phyloP scores from a whole-genome alignment of 116 monocot genomes.

The Trichopus zeylanicus region DNA sequence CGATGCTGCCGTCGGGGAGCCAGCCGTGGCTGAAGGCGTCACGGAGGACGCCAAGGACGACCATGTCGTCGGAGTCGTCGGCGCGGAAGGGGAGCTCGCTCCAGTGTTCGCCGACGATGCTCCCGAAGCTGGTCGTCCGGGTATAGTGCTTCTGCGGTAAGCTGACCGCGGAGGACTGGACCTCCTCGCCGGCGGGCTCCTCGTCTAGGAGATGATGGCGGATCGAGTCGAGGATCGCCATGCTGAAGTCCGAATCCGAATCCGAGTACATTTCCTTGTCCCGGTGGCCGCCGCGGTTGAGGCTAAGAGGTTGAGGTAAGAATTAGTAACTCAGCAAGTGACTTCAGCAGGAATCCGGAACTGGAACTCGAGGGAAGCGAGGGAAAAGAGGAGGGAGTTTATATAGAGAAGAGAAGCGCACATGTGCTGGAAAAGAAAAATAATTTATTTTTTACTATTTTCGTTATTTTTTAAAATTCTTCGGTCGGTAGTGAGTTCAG shows the following conservation, averaged over 20 bases:
- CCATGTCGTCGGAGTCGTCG: slow-evolving; percentile 66
- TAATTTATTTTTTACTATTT: not conserved
- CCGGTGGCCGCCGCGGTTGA: not conserved
- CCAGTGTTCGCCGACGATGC: slow-evolving; percentile 38
- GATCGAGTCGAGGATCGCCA: slow-evolving; percentile 10
- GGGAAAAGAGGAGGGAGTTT: not conserved
- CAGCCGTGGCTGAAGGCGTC: slow-evolving; percentile 48
- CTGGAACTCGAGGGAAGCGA: not conserved
- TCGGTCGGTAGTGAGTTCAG: not conserved
- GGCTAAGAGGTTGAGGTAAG: too few relatives aligned
- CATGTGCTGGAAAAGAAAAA: not conserved
- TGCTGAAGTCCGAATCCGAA: not conserved
- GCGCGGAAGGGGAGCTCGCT: slow-evolving; percentile 38
- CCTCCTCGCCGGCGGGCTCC: not conserved
- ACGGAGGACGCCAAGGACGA: slow-evolving; percentile 31
- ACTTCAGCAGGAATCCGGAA: not conserved
- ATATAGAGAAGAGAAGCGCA: not conserved
- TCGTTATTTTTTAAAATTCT: not conserved
- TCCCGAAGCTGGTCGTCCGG: slow-evolving; percentile 36
- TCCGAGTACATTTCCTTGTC: not conserved
- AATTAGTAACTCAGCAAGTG: not conserved
- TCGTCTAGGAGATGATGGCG: slow-evolving; percentile 22
- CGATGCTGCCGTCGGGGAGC: slow-evolving; percentile 1
- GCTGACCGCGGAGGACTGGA: not conserved
- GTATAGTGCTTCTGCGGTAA: not conserved